Evolutionary conservation across 1,284 basidiomycete species (phyloP), one percentile per base, ranked within the genome.

Genomic region (Paramarasmius palmivorus): DNA sequence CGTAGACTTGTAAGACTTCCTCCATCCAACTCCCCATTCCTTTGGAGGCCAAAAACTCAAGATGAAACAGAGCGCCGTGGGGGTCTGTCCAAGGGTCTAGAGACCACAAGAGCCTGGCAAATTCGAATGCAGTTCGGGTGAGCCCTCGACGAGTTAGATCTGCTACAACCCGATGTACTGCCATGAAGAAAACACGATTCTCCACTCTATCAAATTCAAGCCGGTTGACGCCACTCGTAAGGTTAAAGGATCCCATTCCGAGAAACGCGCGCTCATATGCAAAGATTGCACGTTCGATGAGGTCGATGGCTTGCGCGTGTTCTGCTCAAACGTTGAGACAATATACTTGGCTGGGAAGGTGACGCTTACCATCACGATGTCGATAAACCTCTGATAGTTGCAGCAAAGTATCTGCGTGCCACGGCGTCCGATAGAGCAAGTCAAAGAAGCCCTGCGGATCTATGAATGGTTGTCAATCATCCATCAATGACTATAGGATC

Each of bases 341-440:
- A 19, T 14, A 19, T 17, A 6, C 50, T 26, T 12, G n/a, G n/a
- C 20, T 3, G 20, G 9, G 35, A 34, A 12, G 17, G 12, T 12
- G 8, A 19, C 12, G 56, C 72, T 40, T 42, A 91, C 92, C 91
- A 77, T 93, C 92, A 62, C 92, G 82, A 65, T 95, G 88, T 35
- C 88, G 80, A 65, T 87, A 92, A 2, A 95, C 81, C 64, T 92
- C 90, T 1, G 90, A 86, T 22, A 96, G 76, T 64, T 97, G 94
- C 1, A 97, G 77, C 0, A 95, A 75, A 0, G 94, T 95, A 68
- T 98, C 95, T 1, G 88, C 90, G 62, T 97, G 95, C 82, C 93
- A 97, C 0, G 86, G 86, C 39, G 84, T 73, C 40, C 73, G 74
- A 14, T 77, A 71, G 14, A 88, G 56, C 8, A 90, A 70, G 19